Conservation (phyloP, 2,329 filamentous ascomycete genomes). For the Penicillium concentricum region DNA sequence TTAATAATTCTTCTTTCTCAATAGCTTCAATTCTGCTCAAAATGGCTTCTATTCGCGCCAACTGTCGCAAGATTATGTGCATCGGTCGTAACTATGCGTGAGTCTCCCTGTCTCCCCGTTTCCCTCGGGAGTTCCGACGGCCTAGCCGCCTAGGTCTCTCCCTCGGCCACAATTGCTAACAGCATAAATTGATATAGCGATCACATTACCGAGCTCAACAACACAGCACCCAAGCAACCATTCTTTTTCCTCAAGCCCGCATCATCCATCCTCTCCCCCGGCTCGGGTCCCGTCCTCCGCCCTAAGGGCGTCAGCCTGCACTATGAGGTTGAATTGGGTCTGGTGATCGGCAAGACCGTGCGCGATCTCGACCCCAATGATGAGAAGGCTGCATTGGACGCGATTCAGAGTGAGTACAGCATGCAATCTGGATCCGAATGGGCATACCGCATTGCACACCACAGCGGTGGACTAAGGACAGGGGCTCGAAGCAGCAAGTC, state of each 20-base stretch:
- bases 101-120: slow-evolving; percentile 42
- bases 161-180: neutral
- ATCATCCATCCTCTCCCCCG: slow-evolving; percentile 77
- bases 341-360: slow-evolving; percentile 80
- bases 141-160: neutral
- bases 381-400: slow-evolving; percentile 71
- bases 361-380: slow-evolving; percentile 74
- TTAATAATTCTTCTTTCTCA: neutral
- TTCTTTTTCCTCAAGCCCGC: slow-evolving; percentile 99
- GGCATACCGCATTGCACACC: neutral
- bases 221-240: slow-evolving; percentile 81
- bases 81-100: slow-evolving; percentile 96
- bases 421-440: neutral
- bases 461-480: neutral
- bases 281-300: slow-evolving; percentile 74
- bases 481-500: neutral
- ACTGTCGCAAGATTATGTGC: slow-evolving; percentile 76
- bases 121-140: neutral
- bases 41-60: slow-evolving; percentile 50
- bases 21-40: slow-evolving; percentile 35
- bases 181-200: slow-evolving; percentile 57
- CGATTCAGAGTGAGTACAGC: slow-evolving; percentile 66
- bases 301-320: slow-evolving; percentile 83
- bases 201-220: slow-evolving; percentile 90
- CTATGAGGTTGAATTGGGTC: slow-evolving; percentile 90